Evolutionary conservation across 31 red algal genomes (phyloP).

Genomic region (Bonnemaisonia californica): DNA sequence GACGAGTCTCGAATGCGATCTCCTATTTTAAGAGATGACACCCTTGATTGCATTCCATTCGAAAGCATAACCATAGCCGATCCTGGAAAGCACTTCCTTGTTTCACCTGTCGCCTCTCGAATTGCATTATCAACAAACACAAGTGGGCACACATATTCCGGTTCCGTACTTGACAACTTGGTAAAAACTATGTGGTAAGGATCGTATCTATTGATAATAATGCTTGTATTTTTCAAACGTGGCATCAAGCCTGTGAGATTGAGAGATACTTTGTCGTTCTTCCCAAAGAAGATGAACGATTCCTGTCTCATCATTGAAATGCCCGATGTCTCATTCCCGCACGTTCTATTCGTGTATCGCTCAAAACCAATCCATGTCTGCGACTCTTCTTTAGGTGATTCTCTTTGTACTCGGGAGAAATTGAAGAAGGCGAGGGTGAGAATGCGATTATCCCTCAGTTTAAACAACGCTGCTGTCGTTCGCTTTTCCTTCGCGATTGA

Average conservation of each 20-base stretch:
- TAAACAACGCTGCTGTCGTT: conserved; percentile 20
- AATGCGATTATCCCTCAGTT: not conserved
- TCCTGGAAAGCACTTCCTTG: conserved; percentile 42
- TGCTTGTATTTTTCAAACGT: not conserved
- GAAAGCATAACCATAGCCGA: not conserved
- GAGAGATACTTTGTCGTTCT: conserved; percentile 14
- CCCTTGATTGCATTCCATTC: not conserved
- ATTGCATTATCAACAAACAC: conserved; percentile 8
- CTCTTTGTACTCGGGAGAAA: conserved; percentile 16
- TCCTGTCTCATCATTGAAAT: not conserved
- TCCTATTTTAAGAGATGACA: conserved; percentile 28
- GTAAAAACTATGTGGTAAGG: conserved; percentile 47
- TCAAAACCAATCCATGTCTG: conserved; percentile 49
- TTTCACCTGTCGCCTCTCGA: not conserved
- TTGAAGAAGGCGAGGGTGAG: conserved; percentile 28
- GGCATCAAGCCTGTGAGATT: conserved; percentile 23
- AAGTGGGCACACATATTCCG: conserved; percentile 38
- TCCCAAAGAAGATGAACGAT: conserved; percentile 42
- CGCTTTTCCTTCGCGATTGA: conserved; percentile 16
- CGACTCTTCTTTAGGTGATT: not conserved
- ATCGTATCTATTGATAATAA: conserved; percentile 15
- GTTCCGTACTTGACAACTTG: not conserved
- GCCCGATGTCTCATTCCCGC: conserved; percentile 6
- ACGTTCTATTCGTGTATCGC: conserved; percentile 14
- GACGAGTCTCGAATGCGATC: conserved; percentile 9